phyloP scores from a whole-genome alignment of 2,329 filamentous ascomycete genomes.

The Cercospora zeae-maydis region DNA sequence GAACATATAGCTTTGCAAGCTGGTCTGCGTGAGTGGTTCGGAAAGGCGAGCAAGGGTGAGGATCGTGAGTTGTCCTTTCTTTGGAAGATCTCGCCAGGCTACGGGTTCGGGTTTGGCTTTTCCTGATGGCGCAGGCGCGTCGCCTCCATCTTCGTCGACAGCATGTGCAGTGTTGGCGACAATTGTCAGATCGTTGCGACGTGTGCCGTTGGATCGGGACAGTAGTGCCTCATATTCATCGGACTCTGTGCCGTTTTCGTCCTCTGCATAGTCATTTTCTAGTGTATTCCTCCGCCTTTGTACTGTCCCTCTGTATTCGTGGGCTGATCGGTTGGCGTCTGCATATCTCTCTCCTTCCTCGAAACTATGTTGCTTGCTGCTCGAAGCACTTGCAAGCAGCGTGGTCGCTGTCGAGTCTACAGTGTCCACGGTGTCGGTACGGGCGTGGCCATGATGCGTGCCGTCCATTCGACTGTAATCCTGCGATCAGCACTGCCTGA shows the following conservation, averaged over 20 bases:
- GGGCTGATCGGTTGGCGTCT: slow-evolving; percentile 22
- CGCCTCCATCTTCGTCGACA: slow-evolving; percentile 19
- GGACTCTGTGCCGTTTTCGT: slow-evolving; percentile 6
- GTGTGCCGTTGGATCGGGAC: neutral
- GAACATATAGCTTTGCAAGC: slow-evolving; percentile 75
- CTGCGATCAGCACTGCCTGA: too few species aligned
- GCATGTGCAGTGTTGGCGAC: slow-evolving; percentile 12
- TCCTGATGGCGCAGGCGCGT: slow-evolving; percentile 16
- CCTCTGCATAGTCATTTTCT: slow-evolving; percentile 9
- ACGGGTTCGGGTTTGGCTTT: slow-evolving; percentile 48
- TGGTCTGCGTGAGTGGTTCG: slow-evolving; percentile 78
- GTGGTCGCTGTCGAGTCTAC: slow-evolving; percentile 31
- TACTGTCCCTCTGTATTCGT: slow-evolving; percentile 17
- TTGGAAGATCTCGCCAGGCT: slow-evolving; percentile 69
- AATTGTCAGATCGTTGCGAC: neutral
- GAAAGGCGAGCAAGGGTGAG: slow-evolving; percentile 74
- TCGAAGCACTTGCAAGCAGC: slow-evolving; percentile 20
- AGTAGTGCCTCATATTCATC: slow-evolving; percentile 5
- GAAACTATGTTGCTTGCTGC: slow-evolving; percentile 18
- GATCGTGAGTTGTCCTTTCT: slow-evolving; percentile 72
- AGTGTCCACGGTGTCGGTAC: slow-evolving; percentile 16
- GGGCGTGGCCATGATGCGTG: slow-evolving; percentile 5
- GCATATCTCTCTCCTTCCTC: slow-evolving; percentile 23
- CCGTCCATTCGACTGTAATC: slow-evolving; percentile 16
- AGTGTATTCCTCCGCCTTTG: slow-evolving; percentile 12